Evolutionary conservation across 2,329 filamentous ascomycete species (phyloP).

Genomic region (Phoma sp.): DNA sequence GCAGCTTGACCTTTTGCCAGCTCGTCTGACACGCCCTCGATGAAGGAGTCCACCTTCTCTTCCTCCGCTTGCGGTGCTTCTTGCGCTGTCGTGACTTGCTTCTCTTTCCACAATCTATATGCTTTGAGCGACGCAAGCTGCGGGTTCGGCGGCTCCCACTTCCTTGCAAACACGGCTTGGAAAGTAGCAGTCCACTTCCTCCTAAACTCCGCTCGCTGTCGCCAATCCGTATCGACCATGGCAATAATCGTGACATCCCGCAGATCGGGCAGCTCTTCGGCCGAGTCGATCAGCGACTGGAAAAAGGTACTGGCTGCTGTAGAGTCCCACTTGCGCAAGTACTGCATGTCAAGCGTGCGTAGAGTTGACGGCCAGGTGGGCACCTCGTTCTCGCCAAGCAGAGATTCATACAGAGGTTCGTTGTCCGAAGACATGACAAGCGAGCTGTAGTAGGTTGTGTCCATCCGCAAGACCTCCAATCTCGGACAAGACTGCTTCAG

Average conservation of each 20-base stretch:
- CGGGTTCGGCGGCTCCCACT: constrained; percentile 53
- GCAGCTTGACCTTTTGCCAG: constrained; percentile 3
- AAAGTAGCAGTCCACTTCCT: constrained; percentile 78
- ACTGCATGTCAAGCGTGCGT: constrained; percentile 74
- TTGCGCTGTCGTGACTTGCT: background rate
- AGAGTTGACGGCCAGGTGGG: constrained; percentile 82
- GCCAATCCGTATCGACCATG: constrained; percentile 81
- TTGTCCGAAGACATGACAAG: constrained; percentile 73
- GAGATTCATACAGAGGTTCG: constrained; percentile 75
- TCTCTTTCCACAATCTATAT: constrained; percentile 51
- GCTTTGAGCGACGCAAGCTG: constrained; percentile 53
- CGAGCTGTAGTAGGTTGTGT: constrained; percentile 78
- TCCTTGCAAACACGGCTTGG: constrained; percentile 69
- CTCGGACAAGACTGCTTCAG: constrained; percentile 73
- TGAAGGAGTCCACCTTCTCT: constrained; percentile 37
- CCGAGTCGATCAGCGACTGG: constrained; percentile 76
- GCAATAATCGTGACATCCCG: constrained; percentile 72
- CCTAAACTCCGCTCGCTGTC: constrained; percentile 79
- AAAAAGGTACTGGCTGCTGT: constrained; percentile 79
- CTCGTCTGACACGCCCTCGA: constrained; percentile 28
- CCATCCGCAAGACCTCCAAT: constrained; percentile 75
- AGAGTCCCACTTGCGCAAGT: constrained; percentile 77
- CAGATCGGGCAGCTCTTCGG: constrained; percentile 69
- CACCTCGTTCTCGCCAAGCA: constrained; percentile 68
- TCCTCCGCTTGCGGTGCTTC: background rate